Evolutionary conservation across 2,329 filamentous ascomycete genomes (phyloP).

Genomic region (Colletotrichum lentis): DNA sequence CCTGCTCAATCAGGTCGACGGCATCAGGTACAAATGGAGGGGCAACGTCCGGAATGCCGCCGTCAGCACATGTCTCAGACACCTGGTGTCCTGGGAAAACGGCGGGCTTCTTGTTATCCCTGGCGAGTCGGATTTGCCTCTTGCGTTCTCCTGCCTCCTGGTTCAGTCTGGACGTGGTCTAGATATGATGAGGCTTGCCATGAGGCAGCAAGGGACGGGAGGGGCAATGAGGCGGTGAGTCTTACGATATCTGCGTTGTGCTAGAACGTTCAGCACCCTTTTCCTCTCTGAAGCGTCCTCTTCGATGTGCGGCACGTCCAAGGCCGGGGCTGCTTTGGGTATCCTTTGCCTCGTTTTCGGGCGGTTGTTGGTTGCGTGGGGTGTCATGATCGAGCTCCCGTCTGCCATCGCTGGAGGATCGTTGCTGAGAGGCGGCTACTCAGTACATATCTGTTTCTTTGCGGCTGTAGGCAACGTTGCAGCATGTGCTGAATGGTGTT

Average conservation of each 20-base stretch:
- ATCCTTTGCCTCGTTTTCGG: conserved; percentile 49
- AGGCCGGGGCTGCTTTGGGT: conserved; percentile 51
- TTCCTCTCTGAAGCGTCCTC: conserved; percentile 63
- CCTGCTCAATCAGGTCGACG: neutral
- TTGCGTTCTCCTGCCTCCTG: conserved; percentile 43
- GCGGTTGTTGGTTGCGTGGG: conserved; percentile 13
- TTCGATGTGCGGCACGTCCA: conserved; percentile 58
- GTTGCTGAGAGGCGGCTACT: neutral
- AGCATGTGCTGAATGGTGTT: neutral
- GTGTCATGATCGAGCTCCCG: neutral
- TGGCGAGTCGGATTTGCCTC: conserved; percentile 38
- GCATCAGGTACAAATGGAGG: neutral
- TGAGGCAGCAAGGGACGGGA: neutral
- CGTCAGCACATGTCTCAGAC: conserved; percentile 17
- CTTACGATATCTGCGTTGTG: conserved; percentile 62
- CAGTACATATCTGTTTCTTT: neutral
- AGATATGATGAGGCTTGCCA: neutral
- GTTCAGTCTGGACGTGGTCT: conserved; percentile 11
- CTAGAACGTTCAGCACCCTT: conserved; percentile 61
- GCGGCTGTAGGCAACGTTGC: neutral
- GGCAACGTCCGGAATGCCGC: neutral
- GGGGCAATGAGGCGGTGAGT: conserved; percentile 13
- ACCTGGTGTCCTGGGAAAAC: neutral
- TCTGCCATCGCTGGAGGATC: conserved; percentile 2
- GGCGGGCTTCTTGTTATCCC: conserved; percentile 13